Evolutionary conservation across 2,329 filamentous ascomycete genomes (phyloP).

Genomic region (Ophiostoma sp.): DNA sequence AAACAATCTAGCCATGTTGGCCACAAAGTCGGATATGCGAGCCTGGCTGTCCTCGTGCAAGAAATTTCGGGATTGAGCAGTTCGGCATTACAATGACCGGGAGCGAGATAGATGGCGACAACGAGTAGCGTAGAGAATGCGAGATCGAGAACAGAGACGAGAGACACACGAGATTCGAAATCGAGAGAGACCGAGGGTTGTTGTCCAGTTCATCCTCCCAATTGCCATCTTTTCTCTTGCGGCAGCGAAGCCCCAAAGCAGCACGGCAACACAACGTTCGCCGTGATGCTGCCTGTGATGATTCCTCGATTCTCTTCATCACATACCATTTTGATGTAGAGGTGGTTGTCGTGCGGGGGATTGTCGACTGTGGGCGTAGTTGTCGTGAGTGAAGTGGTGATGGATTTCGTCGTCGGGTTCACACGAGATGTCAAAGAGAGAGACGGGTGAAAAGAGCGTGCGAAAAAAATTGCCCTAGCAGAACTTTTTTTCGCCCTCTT

Average conservation of each 20-base stretch:
- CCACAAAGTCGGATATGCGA: neutral
- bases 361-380: constrained; percentile 23
- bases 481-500: constrained; percentile 24
- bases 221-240: constrained; percentile 12
- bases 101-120: neutral
- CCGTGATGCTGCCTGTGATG: neutral
- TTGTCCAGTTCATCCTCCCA: neutral
- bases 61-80: neutral
- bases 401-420: constrained; percentile 22
- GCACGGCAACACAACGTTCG: neutral
- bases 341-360: constrained; percentile 23
- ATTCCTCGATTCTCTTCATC: constrained; percentile 5
- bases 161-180: neutral
- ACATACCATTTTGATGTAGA: constrained; percentile 26
- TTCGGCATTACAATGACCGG: neutral
- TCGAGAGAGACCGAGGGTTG: neutral
- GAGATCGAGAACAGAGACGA: neutral
- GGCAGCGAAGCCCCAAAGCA: constrained; percentile 6
- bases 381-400: constrained; percentile 17
- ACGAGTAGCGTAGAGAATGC: neutral
- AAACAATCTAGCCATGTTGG: no score
- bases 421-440: constrained; percentile 24
- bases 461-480: constrained; percentile 23
- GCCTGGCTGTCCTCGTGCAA: neutral
- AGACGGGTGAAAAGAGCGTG: constrained; percentile 24